Percentiles rank a stretch among this genome's conserved stretches.
Conservation (phyloP, 345 rosid species). For the Aquilaria yunnanensis region DNA sequence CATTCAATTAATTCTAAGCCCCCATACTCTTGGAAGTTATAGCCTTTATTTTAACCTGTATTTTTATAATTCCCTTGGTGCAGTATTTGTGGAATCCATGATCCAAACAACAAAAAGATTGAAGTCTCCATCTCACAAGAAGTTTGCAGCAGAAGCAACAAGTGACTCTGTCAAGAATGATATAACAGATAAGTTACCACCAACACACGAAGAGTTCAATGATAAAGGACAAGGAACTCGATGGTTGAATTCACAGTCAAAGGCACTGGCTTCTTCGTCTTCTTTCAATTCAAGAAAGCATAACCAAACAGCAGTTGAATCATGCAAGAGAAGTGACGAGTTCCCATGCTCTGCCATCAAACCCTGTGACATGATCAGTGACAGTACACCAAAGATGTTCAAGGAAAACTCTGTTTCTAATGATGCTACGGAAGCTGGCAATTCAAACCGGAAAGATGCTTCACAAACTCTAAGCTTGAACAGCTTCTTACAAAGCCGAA, state of each 20-base stretch:
- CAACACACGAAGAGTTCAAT: conserved; percentile 19
- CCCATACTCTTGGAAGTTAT: too few species aligned
- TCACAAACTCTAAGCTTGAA: conserved; percentile 11
- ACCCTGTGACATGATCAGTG: conserved; percentile 6
- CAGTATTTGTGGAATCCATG: conserved; percentile 19
- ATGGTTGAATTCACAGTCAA: conserved; percentile 8
- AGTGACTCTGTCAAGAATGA: conserved; percentile 3
- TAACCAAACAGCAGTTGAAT: conserved; percentile 4
- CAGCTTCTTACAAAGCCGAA: conserved; percentile 18
- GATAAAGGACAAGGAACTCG: conserved; percentile 19
- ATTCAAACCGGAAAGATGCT: conserved; percentile 20
- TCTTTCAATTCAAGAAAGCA: conserved; percentile 2
- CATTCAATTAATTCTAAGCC: too few species aligned
- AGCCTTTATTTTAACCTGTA: too few species aligned
- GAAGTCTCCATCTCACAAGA: conserved; percentile 21
- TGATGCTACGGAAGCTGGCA: conserved; percentile 9
- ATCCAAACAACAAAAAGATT: conserved; percentile 9
- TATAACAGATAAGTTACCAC: conserved; percentile 13
- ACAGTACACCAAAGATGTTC: conserved; percentile 11
- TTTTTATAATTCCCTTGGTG: too few species aligned
- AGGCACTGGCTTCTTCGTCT: conserved; percentile 18
- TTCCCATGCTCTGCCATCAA: conserved; percentile 10
- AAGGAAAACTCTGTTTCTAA: conserved; percentile 17
- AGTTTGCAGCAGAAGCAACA: not conserved
- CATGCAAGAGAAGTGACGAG: conserved; percentile 9